A percentile compares a stretch with the other conserved stretches of the same genome.
phyloP scores from a whole-genome alignment of 2,329 filamentous ascomycete species.

The Huntiella abstrusa region DNA sequence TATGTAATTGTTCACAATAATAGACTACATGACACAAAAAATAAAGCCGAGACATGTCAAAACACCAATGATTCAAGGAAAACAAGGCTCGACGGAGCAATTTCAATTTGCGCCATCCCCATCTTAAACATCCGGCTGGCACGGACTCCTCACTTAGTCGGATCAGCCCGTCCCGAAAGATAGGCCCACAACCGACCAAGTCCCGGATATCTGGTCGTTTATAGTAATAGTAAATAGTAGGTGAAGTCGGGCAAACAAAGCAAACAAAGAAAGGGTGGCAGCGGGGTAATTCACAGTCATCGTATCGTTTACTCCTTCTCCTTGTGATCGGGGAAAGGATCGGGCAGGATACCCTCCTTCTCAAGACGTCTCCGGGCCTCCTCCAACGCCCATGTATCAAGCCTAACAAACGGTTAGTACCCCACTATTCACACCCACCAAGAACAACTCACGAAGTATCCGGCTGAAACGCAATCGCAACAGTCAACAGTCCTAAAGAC shows the following conservation, averaged over 20 bases:
- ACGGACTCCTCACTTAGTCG: slow-evolving; percentile 6
- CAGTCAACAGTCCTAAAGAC: slow-evolving; percentile 57
- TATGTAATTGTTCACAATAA: too few species aligned
- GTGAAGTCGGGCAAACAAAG: neutral
- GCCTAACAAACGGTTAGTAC: slow-evolving; percentile 34
- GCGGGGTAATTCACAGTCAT: slow-evolving; percentile 18
- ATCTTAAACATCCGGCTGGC: slow-evolving; percentile 8
- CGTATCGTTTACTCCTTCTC: slow-evolving; percentile 17
- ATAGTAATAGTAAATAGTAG: slow-evolving; percentile 7
- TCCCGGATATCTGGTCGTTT: slow-evolving; percentile 4
- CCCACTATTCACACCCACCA: neutral
- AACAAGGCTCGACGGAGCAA: too few species aligned
- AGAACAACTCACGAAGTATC: slow-evolving; percentile 74
- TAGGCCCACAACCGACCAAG: neutral
- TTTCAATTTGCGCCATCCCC: neutral
- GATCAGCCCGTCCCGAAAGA: neutral
- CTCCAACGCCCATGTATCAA: slow-evolving; percentile 98
- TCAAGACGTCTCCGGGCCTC: slow-evolving; percentile 91
- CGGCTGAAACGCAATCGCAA: slow-evolving; percentile 86
- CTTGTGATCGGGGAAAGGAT: slow-evolving; percentile 47
- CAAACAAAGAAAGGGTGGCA: neutral
- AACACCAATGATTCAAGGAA: neutral
- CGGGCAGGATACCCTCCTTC: slow-evolving; percentile 79
- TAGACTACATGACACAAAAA: neutral
- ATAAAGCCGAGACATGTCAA: neutral